Percentiles rank a stretch among this genome's conserved stretches.
phyloP scores from a whole-genome alignment of 768 basidiomycete species.

The Lanmaoa rubissima region DNA sequence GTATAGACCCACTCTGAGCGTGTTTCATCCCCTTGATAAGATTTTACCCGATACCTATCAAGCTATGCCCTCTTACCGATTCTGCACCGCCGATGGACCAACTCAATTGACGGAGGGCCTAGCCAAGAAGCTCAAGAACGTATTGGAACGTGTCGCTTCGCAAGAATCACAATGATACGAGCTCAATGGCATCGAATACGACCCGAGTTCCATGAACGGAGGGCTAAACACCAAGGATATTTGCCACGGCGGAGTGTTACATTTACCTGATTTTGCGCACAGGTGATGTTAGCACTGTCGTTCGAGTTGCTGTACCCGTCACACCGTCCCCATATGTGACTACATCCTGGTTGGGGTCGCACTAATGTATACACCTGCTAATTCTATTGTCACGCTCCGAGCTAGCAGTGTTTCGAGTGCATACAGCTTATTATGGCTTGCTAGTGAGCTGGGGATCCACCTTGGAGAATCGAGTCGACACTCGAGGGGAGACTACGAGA shows the following conservation, averaged over 20 bases:
- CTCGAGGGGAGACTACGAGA: not conserved
- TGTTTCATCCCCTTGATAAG: slow-evolving; percentile 32
- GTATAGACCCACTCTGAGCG: not conserved
- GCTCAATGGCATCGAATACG: too few relatives aligned
- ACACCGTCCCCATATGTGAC: not conserved
- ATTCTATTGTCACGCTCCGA: not conserved
- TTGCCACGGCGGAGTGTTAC: not conserved
- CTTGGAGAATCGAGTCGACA: not conserved
- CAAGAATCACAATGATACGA: slow-evolving; percentile 29
- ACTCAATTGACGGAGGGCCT: slow-evolving; percentile 68
- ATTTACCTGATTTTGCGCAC: not conserved
- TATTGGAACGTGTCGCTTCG: slow-evolving; percentile 35
- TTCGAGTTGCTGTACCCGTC: not conserved
- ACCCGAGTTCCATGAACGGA: not conserved
- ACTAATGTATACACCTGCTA: not conserved
- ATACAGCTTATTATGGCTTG: not conserved
- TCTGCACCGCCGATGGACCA: slow-evolving; percentile 75
- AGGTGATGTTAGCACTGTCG: not conserved
- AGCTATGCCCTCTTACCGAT: slow-evolving; percentile 79
- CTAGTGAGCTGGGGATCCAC: too few relatives aligned
- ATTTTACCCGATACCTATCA: slow-evolving; percentile 72
- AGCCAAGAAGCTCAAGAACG: slow-evolving; percentile 42
- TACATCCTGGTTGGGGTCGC: not conserved
- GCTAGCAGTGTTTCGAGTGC: not conserved
- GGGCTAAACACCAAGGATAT: not conserved